These are phyloP conservation scores for Beauveria asiatica DNA, from an alignment of 2,329 filamentous ascomycete species.

Conservation along the genomic window DNA sequence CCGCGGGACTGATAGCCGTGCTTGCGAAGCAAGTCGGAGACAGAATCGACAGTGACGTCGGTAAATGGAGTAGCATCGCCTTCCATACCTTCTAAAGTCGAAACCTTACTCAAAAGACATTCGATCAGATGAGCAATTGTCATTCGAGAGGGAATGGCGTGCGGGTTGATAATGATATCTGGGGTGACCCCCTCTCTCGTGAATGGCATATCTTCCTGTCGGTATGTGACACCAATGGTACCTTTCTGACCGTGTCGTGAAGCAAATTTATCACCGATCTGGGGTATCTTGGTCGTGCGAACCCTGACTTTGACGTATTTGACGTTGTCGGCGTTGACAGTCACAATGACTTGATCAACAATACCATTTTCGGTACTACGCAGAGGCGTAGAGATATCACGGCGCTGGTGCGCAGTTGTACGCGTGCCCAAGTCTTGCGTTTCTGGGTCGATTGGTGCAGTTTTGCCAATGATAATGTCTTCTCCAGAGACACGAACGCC, in stretches of 20 bases:
- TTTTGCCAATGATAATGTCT: slow-evolving; percentile 99
- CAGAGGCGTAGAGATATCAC: slow-evolving; percentile 90
- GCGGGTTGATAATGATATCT: slow-evolving; percentile 97
- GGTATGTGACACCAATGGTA: slow-evolving; percentile 96
- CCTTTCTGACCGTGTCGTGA: slow-evolving; percentile 99
- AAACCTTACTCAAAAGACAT: slow-evolving; percentile 94
- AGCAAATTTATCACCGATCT: slow-evolving; percentile 98
- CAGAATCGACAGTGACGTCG: slow-evolving; percentile 89
- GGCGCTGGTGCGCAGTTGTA: slow-evolving; percentile 81
- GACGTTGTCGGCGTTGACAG: slow-evolving; percentile 88
- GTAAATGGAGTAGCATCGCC: slow-evolving; percentile 98
- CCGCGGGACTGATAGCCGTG: slow-evolving; percentile 95
- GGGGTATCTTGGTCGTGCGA: slow-evolving; percentile 92
- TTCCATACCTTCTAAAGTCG: slow-evolving; percentile 85
- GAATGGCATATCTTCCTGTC: slow-evolving; percentile 98
- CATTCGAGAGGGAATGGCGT: slow-evolving; percentile 99
- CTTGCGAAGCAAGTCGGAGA: slow-evolving; percentile 76
- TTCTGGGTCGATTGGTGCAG: slow-evolving; percentile 86
- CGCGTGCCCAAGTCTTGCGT: slow-evolving; percentile 89
- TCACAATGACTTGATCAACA: slow-evolving; percentile 85
- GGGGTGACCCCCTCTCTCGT: slow-evolving; percentile 83
- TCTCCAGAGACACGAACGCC: slow-evolving; percentile 93
- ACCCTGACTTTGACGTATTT: slow-evolving; percentile 97
- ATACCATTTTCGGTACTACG: slow-evolving; percentile 96
- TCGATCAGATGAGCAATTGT: slow-evolving; percentile 99